Conservation (phyloP, 225 moss, liverwort and hornwort genomes). For the Lunularia cruciata region DNA sequence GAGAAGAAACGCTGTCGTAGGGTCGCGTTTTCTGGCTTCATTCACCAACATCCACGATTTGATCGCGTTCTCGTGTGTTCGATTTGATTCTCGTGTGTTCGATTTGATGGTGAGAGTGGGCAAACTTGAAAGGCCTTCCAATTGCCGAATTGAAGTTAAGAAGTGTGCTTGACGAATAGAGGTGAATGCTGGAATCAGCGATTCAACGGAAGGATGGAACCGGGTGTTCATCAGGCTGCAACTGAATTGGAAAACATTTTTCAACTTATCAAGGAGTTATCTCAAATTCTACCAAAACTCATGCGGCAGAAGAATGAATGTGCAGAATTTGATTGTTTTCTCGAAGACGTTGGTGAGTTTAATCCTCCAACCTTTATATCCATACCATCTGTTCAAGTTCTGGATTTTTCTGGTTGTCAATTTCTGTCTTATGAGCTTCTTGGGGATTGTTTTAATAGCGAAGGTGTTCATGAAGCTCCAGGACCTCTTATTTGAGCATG, state of each 20-base stretch:
- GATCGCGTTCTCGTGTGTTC: too few species aligned
- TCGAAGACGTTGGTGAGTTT: slow-evolving; percentile 15
- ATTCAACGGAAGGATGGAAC: neutral
- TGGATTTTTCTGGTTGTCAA: too few species aligned
- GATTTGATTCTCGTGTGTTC: too few species aligned
- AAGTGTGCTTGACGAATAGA: too few species aligned
- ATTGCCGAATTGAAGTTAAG: too few species aligned
- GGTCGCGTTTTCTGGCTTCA: too few species aligned
- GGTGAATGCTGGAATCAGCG: too few species aligned
- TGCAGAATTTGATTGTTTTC: neutral
- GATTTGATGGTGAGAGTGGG: too few species aligned
- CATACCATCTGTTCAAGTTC: neutral
- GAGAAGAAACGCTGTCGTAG: too few species aligned
- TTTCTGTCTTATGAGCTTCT: neutral
- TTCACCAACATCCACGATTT: too few species aligned
- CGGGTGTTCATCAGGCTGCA: neutral
- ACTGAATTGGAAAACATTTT: neutral
- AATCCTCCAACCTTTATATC: neutral
- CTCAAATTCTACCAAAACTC: neutral
- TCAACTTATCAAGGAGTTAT: slow-evolving; percentile 4
- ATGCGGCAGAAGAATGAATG: slow-evolving; percentile 2
- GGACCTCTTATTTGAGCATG: neutral
- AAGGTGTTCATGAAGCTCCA: neutral
- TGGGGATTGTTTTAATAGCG: neutral
- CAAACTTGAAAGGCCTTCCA: too few species aligned